Base-by-base conservation (phyloP, 2,329 filamentous ascomycete species). In the Didymella pinodella region DNA sequence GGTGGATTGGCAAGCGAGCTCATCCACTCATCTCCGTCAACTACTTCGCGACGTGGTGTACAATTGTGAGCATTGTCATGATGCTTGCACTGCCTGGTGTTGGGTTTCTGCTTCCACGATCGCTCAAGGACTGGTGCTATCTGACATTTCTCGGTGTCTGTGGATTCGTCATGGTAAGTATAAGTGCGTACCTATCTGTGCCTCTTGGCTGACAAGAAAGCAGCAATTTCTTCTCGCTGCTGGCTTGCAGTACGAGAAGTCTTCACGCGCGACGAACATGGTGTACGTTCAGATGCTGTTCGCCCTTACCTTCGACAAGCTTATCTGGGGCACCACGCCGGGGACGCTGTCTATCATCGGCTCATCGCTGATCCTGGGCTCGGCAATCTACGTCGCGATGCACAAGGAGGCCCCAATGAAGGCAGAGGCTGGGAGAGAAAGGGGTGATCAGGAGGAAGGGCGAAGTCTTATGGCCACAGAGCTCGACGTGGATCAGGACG, bases 11-110 rank as follows among this genome's bases (percentile, higher is more conserved):
- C 14, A 86, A 86, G 66, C 85, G 91, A 28, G 90, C 90, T 0
- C 92, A 96, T 72, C 86, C 93, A 0, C 81, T 97, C n/a, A 87
- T 96, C 57, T 90, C 86, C 2, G 91, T 96, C 55, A 96, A 92
- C 69, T 96, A 93, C 77, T 96, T 97, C 70, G 87, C 88, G 3
- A 80, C 82, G 0, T 89, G 86, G 79, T 91, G 89, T 67, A 89
- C 86, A 0, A 67, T 93, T 2, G 87, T 96, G 47, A 88, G 88
- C 43, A 72, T 84, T 2, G 66, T 86, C 0, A 85, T 85, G 29
- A 85, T 96, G 64, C 63, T 84, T 4, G 68, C 78, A 2, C 62
- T 89, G 3, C 86, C 86, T 2, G 80, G 78, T 7, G 81, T 88
- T 5, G 82, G 82, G 1, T 86, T 89, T 61, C 73, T 86, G 6